Conservation (phyloP, 2,329 filamentous ascomycete species). For the Diplodia scrobiculata region DNA sequence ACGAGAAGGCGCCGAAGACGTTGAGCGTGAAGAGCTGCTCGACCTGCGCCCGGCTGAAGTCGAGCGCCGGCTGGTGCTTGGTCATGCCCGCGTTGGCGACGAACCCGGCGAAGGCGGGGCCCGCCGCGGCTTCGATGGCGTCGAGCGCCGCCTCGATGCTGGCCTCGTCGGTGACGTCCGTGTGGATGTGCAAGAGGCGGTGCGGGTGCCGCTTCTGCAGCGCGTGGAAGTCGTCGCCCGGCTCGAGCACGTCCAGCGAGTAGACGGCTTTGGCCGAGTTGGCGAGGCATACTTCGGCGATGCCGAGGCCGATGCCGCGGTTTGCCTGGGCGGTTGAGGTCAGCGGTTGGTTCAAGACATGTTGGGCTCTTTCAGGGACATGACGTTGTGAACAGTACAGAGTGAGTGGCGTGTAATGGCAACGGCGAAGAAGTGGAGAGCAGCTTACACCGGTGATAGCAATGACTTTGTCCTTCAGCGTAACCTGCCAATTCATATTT, state of each 20-base stretch:
- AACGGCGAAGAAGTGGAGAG: not conserved
- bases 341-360: not conserved
- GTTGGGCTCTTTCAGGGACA: too few species aligned
- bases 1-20: slow-evolving; percentile 52
- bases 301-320: slow-evolving; percentile 43
- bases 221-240: slow-evolving; percentile 40
- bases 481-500: slow-evolving; percentile 52
- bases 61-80: slow-evolving; percentile 52
- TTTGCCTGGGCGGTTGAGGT: slow-evolving; percentile 32
- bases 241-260: slow-evolving; percentile 48
- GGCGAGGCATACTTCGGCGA: slow-evolving; percentile 47
- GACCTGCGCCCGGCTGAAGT: slow-evolving; percentile 47
- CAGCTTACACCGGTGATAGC: slow-evolving; percentile 41
- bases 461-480: slow-evolving; percentile 49
- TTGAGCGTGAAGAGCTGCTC: slow-evolving; percentile 53
- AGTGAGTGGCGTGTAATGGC: too few species aligned
- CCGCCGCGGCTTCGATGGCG: slow-evolving; percentile 44
- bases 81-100: slow-evolving; percentile 49
- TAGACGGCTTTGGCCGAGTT: slow-evolving; percentile 49
- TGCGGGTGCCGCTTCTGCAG: slow-evolving; percentile 49
- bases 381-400: too few species aligned
- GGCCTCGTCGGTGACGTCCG: slow-evolving; percentile 51
- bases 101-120: slow-evolving; percentile 48
- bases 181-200: slow-evolving; percentile 49
- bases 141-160: slow-evolving; percentile 49